phyloP scores from a whole-genome alignment of 1,139 yeast species.

The Scheffersomyces titani region DNA sequence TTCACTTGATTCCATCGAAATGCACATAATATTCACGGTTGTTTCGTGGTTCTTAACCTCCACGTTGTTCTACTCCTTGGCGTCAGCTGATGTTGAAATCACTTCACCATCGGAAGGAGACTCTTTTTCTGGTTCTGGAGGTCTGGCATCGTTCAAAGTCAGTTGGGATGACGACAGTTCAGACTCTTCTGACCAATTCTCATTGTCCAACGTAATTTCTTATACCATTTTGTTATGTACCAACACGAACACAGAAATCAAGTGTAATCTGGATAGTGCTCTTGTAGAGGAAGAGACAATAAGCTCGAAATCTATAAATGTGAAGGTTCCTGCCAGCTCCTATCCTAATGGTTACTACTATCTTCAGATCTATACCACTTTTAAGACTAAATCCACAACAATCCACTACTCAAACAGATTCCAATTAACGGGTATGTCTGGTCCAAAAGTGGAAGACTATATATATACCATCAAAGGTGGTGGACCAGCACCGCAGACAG shows the following conservation, averaged over 20 bases:
- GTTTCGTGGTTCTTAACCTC: conserved; percentile 3
- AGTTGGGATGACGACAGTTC: conserved; percentile 62
- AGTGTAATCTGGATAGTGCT: conserved; percentile 33
- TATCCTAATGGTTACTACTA: conserved; percentile 68
- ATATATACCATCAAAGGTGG: conserved; percentile 29
- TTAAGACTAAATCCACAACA: conserved; percentile 46
- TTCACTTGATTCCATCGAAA: not conserved
- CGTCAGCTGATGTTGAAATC: conserved; percentile 58
- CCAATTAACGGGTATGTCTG: conserved; percentile 67
- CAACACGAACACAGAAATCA: conserved; percentile 52
- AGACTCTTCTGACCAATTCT: conserved; percentile 41
- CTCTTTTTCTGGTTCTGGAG: conserved; percentile 52
- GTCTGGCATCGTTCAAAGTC: conserved; percentile 48
- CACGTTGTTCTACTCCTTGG: conserved; percentile 9
- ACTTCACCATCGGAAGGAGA: conserved; percentile 52
- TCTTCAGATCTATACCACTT: conserved; percentile 60
- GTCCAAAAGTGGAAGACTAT: conserved; percentile 24
- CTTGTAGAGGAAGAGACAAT: conserved; percentile 22
- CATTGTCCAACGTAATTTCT: conserved; percentile 40
- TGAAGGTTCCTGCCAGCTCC: conserved; percentile 39
- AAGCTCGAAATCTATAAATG: conserved; percentile 34
- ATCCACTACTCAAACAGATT: conserved; percentile 75
- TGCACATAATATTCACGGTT: conserved; percentile 2
- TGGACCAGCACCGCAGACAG: conserved; percentile 46
- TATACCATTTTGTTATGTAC: conserved; percentile 66